Evolutionary conservation across 805 yeast species (phyloP).

Genomic region (Candida ovalis): DNA sequence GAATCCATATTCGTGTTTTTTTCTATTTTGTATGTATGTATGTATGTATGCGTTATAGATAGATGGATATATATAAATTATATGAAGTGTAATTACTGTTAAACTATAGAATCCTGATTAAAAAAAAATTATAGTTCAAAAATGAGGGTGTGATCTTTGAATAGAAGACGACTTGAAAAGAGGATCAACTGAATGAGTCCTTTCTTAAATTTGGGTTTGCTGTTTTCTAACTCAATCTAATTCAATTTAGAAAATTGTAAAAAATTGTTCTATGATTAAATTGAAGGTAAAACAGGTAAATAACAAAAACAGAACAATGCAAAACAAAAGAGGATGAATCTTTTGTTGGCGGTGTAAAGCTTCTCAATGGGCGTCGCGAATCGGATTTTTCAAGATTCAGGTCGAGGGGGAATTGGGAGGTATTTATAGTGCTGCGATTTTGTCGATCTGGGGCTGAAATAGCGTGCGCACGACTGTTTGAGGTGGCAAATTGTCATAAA

Average conservation of each 20-base stretch:
- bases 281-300: neutral
- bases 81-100: neutral
- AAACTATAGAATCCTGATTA: neutral
- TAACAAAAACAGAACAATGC: constrained; percentile 3
- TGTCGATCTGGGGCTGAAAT: neutral
- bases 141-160: neutral
- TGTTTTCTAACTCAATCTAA: constrained; percentile 1
- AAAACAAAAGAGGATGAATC: neutral
- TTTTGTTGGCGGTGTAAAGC: neutral
- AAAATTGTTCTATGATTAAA: too few species aligned
- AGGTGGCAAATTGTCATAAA: neutral
- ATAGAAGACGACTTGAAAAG: constrained; percentile 14
- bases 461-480: neutral
- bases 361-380: neutral
- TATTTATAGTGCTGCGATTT: constrained; percentile 4
- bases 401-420: constrained; percentile 2
- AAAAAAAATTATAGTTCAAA: neutral
- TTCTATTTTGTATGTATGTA: constrained; percentile 8
- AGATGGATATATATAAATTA: neutral
- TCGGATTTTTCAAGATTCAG: neutral
- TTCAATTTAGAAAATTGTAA: neutral
- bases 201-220: constrained; percentile 9
- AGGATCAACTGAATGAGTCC: constrained; percentile 29
- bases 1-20: constrained; percentile 51
- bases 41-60: neutral